Percentiles rank a stretch among this genome's conserved stretches.
phyloP scores from a whole-genome alignment of 805 yeast species.

The Komagataella phaffii region DNA sequence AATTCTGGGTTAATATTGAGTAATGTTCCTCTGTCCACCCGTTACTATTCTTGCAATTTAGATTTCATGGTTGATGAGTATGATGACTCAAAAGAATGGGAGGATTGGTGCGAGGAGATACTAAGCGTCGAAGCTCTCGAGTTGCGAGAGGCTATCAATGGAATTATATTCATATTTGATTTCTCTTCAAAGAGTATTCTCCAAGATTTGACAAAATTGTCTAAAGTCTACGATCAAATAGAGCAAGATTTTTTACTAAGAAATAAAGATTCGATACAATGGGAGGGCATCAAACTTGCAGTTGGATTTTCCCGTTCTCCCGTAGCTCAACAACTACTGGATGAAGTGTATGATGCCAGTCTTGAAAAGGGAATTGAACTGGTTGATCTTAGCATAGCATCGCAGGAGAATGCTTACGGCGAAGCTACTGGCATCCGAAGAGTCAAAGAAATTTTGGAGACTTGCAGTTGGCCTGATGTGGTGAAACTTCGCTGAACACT shows the following conservation, averaged over 20 bases:
- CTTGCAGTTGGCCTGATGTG: slow-evolving; percentile 28
- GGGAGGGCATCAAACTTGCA: slow-evolving; percentile 22
- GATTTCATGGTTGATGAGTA: slow-evolving; percentile 17
- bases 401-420: slow-evolving; percentile 18
- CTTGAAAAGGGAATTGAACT: slow-evolving; percentile 26
- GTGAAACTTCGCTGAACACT: slow-evolving; percentile 2
- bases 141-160: slow-evolving; percentile 30
- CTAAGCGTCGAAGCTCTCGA: slow-evolving; percentile 22
- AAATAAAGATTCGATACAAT: slow-evolving; percentile 8
- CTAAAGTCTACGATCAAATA: background rate
- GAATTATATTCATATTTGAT: slow-evolving; percentile 28
- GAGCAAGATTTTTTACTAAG: slow-evolving; percentile 1
- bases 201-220: background rate
- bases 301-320: slow-evolving; percentile 14
- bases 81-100: slow-evolving; percentile 13
- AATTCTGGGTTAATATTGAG: slow-evolving; percentile 14
- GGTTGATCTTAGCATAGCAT: slow-evolving; percentile 18
- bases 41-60: slow-evolving; percentile 14
- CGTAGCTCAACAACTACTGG: background rate
- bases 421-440: slow-evolving; percentile 27
- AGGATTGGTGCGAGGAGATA: slow-evolving; percentile 27
- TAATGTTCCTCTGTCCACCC: slow-evolving; percentile 9
- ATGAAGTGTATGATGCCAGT: background rate
- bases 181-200: slow-evolving; percentile 2
- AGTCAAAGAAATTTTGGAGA: slow-evolving; percentile 24